These are phyloP conservation scores for Gaultheria prostrata DNA, from an alignment of 148 eudicot genomes.

Conservation along the genomic window DNA sequence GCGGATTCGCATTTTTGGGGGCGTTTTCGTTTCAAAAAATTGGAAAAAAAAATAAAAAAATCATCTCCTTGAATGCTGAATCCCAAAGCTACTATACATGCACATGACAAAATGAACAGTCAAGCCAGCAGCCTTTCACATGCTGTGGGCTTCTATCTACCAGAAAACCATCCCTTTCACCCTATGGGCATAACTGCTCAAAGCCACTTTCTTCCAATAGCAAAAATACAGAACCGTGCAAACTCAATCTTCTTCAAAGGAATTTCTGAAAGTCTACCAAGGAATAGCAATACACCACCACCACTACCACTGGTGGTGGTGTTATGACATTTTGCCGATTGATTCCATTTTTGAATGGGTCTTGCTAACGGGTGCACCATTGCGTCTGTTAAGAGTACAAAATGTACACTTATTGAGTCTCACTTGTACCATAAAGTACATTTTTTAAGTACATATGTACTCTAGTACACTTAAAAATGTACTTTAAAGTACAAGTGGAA, in stretches of 20 bases:
- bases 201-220: neutral
- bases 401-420: no score
- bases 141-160: slow-evolving; percentile 1
- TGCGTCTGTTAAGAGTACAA: no score
- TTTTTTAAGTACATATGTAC: no score
- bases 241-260: slow-evolving; percentile 7
- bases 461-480: no score
- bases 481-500: no score
- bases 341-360: neutral
- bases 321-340: neutral
- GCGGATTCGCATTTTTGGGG: neutral
- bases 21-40: neutral
- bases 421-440: no score
- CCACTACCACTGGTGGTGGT: no score
- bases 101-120: neutral
- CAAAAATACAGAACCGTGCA: slow-evolving; percentile 1
- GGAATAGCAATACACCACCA: neutral
- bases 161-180: slow-evolving; percentile 12
- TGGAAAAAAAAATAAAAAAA: neutral
- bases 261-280: neutral
- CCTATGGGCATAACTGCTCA: slow-evolving; percentile 2
- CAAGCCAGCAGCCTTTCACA: neutral
- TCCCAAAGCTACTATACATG: neutral
- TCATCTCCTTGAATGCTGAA: no score
- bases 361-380: no score